phyloP scores from a whole-genome alignment of 495 filamentous ascomycete genomes.

The Immersiella caudata region DNA sequence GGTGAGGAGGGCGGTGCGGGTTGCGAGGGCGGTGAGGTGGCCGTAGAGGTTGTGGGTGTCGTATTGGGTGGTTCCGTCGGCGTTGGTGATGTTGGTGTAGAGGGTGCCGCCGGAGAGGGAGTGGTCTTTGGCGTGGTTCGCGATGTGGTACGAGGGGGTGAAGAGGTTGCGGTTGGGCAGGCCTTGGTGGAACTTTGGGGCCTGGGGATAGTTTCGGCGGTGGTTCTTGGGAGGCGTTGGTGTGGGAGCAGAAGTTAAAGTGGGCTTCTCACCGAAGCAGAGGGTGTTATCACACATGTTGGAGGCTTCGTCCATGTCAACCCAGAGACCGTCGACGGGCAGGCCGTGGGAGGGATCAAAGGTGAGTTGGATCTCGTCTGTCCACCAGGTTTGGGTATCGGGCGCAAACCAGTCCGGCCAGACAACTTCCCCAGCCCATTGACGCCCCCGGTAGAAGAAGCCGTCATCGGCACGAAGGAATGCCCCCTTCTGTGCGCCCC shows the following conservation, averaged over 20 bases:
- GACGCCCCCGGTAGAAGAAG: constrained; percentile 70
- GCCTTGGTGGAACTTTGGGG: constrained; percentile 42
- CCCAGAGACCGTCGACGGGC: constrained; percentile 86
- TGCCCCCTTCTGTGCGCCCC: constrained; percentile 60
- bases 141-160: constrained; percentile 70
- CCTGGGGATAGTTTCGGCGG: not conserved
- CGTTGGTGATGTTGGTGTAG: constrained; percentile 71
- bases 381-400: constrained; percentile 71
- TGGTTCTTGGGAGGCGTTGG: not conserved
- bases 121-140: constrained; percentile 66
- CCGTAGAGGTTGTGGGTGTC: constrained; percentile 88
- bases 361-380: constrained; percentile 68
- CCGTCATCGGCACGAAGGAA: constrained; percentile 70
- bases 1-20: constrained; percentile 64
- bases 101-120: constrained; percentile 72
- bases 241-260: not conserved
- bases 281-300: constrained; percentile 33
- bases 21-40: constrained; percentile 74
- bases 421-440: constrained; percentile 82
- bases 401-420: constrained; percentile 87
- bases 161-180: constrained; percentile 67
- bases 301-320: constrained; percentile 68
- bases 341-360: constrained; percentile 68
- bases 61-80: constrained; percentile 70
- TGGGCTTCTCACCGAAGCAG: constrained; percentile 1